Conservation (phyloP, 148 eudicot species). For the Rhododendron ovatum region DNA sequence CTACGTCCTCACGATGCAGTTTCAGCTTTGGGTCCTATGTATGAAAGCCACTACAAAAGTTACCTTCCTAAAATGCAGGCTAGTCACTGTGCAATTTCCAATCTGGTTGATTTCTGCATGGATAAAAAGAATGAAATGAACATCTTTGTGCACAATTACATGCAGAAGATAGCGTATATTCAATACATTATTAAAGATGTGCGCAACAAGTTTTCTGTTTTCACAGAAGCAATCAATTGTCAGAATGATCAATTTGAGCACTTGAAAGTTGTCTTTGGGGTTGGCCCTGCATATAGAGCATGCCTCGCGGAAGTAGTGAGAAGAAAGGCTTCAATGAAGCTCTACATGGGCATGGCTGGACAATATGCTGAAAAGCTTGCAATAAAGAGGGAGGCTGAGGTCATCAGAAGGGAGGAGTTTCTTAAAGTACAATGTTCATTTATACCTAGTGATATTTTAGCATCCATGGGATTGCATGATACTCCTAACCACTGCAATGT, state of each 20-base stretch:
- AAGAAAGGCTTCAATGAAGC: conserved; percentile 91
- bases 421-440: conserved; percentile 59
- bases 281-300: conserved; percentile 80
- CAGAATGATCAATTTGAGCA: conserved; percentile 78
- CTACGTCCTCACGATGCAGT: conserved; percentile 97
- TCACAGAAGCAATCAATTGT: conserved; percentile 88
- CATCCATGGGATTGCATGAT: conserved; percentile 89
- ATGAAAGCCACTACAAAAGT: conserved; percentile 77
- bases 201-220: conserved; percentile 79
- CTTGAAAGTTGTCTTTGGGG: conserved; percentile 68
- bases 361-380: conserved; percentile 97
- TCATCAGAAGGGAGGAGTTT: conserved; percentile 81
- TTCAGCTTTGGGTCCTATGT: conserved; percentile 95
- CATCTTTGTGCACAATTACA: conserved; percentile 77
- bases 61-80: conserved; percentile 81
- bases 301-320: conserved; percentile 93
- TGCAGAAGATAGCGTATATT: conserved; percentile 90
- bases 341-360: conserved; percentile 98
- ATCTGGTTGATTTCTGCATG: conserved; percentile 53
- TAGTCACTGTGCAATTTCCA: conserved; percentile 62
- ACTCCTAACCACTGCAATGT: conserved; percentile 90
- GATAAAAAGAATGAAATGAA: conserved; percentile 85
- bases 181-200: conserved; percentile 83
- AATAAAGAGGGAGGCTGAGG: conserved; percentile 75
- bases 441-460: conserved; percentile 78